Percentiles rank a stretch among this genome's conserved stretches.
Evolutionary conservation across 2,329 filamentous ascomycete genomes (phyloP).

Genomic region (Mycosphaerella sp.): DNA sequence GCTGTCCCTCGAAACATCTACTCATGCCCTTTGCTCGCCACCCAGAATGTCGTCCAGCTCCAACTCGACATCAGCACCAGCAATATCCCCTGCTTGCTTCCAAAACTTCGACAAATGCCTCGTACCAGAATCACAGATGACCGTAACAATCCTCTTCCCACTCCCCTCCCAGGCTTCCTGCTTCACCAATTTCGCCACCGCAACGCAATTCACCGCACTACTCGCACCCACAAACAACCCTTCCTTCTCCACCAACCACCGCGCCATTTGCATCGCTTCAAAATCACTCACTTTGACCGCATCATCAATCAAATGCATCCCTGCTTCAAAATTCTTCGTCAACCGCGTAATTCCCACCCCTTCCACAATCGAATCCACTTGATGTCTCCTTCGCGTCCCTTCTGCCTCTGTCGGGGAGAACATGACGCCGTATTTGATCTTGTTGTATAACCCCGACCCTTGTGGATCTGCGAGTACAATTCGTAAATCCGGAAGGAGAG

Average conservation of each 20-base stretch:
- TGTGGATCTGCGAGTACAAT: constrained; percentile 89
- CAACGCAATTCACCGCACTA: constrained; percentile 92
- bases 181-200: constrained; percentile 63
- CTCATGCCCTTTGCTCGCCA: constrained; percentile 4
- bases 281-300: constrained; percentile 81
- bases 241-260: constrained; percentile 92
- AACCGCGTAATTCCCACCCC: constrained; percentile 91
- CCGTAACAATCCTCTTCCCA: constrained; percentile 61
- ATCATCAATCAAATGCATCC: constrained; percentile 79
- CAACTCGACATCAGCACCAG: constrained; percentile 43
- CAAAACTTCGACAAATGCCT: constrained; percentile 81
- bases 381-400: constrained; percentile 78
- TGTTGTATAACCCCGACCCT: constrained; percentile 88
- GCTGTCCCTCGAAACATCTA: too few species aligned
- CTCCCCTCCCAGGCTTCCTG: constrained; percentile 48
- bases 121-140: constrained; percentile 71
- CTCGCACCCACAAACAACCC: constrained; percentile 92
- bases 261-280: constrained; percentile 88
- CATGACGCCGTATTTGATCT: constrained; percentile 90
- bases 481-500: constrained; percentile 55
- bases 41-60: constrained; percentile 53
- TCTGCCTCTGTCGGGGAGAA: constrained; percentile 84
- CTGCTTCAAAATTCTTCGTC: constrained; percentile 88
- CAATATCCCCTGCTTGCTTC: constrained; percentile 63
- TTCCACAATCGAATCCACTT: constrained; percentile 94